Base-by-base conservation (phyloP, 441 rosid genomes). In the Brassica hybrid region DNA sequence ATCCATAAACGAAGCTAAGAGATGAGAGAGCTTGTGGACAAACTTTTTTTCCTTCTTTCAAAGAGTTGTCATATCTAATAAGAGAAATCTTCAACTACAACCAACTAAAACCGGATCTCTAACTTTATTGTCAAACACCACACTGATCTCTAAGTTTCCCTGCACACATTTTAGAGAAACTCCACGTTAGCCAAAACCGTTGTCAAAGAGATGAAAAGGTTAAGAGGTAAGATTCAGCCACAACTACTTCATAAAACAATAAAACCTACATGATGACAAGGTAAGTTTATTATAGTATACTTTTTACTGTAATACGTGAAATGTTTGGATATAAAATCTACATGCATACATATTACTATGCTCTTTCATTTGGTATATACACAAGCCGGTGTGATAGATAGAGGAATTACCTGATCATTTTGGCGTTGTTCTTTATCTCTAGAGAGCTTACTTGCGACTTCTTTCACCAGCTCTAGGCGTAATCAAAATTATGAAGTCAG, bases 351-450 rank as follows among this genome's bases (percentile, higher is more conserved):
- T 11, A 8, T n/a, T n/a, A n/a, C n/a, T 30, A 65, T 43, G 25
- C 68, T 72, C 76, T n/a, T 65, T 66, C 69, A 7, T 58, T 72
- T 65, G 21, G 61, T 71, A 30, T 77, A 65, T 63, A 64, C 38
- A 17, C n/a, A n/a, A 66, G 73, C 45, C 59, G 30, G 67, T 75
- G 72, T 78, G n/a, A n/a, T n/a, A n/a, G 78, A 76, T n/a, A n/a
- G 17, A 50, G 8, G 61, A 52, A 30, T 62, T 74, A 91, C 91
- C 73, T 87, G 95, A 64, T 89, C 76, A 81, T 71, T n/a, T 72
- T 81, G 71, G 82, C 69, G 71, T 90, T 86, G 84, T 83, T 87
- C 87, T 88, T n/a, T 8, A 87, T 76, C 27, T 80, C 86, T 84
- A 89, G 76, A 82, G 82, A 69, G 77, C 83, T 78, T n/a, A 86